These are phyloP conservation scores for Gymnopilus junonius DNA, from an alignment of 768 basidiomycete species.

Conservation along the genomic window DNA sequence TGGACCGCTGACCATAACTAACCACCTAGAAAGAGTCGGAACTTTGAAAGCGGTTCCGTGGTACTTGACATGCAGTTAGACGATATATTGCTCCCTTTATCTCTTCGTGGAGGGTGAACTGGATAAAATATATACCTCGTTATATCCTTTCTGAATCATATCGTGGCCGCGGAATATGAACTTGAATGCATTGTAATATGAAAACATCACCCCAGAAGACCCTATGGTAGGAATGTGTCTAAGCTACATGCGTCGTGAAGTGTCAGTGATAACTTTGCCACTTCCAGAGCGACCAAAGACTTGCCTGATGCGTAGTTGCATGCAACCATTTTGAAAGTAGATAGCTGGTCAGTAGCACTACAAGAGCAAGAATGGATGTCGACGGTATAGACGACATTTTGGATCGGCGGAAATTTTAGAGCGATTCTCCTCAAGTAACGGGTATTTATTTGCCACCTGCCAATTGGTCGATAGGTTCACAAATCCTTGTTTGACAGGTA, in stretches of 20 bases:
- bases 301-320: background rate
- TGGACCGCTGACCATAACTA: slow-evolving; percentile 13
- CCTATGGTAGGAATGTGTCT: slow-evolving; percentile 15
- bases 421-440: background rate
- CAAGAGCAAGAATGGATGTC: background rate
- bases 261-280: background rate
- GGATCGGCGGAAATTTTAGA: background rate
- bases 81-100: background rate
- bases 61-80: slow-evolving; percentile 1
- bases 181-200: slow-evolving; percentile 10
- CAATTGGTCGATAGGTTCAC: slow-evolving; percentile 2
- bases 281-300: background rate
- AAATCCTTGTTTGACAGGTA: slow-evolving; percentile 1
- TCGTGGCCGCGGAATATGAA: slow-evolving; percentile 5
- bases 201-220: slow-evolving; percentile 8
- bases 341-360: background rate
- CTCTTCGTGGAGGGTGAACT: background rate
- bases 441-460: slow-evolving; percentile 4
- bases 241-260: background rate
- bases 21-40: slow-evolving; percentile 4
- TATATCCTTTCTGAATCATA: slow-evolving; percentile 13
- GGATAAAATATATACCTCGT: slow-evolving; percentile 2
- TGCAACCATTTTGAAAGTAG: background rate
- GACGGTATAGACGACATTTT: background rate
- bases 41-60: slow-evolving; percentile 12